A percentile compares a stretch with the other conserved stretches of the same genome.
Conservation (phyloP, 495 filamentous ascomycete genomes). For the Aspergillus haitiensis region DNA sequence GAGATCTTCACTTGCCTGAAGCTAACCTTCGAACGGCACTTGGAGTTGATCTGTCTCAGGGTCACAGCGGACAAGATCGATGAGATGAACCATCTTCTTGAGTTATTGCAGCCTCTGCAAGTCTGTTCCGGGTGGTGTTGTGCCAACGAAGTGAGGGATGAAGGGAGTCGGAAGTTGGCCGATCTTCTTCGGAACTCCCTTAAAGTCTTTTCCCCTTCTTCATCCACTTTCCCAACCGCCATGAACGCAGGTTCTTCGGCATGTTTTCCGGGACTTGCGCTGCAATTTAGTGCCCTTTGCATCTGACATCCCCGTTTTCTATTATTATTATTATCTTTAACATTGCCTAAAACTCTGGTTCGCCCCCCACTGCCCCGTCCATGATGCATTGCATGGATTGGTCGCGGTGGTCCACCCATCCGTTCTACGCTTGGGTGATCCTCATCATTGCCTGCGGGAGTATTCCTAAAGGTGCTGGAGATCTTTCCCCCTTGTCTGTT, state of each 20-base stretch:
- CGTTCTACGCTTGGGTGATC: conserved; percentile 44
- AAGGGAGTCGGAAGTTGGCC: conserved; percentile 7
- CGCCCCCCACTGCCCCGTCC: conserved; percentile 5
- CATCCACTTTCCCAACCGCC: neutral
- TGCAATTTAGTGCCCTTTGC: neutral
- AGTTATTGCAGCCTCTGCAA: no score
- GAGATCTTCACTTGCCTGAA: neutral
- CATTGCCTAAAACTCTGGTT: conserved; percentile 6
- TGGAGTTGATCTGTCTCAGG: no score
- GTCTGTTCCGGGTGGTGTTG: neutral
- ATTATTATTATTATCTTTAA: neutral
- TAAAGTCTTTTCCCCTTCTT: neutral
- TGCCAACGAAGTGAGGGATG: neutral
- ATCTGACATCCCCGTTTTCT: neutral
- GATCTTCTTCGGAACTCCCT: neutral
- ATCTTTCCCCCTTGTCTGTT: neutral
- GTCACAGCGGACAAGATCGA: no score
- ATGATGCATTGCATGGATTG: conserved; percentile 35
- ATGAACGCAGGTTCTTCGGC: neutral
- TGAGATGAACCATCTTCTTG: neutral
- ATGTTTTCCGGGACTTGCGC: neutral
- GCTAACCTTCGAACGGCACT: no score
- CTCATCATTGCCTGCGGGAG: conserved; percentile 43
- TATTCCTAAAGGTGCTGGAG: conserved; percentile 44
- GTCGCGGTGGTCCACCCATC: conserved; percentile 43